Percentiles rank a stretch among this genome's conserved stretches.
phyloP scores from a whole-genome alignment of 345 rosid species.

The Geranium brycei region DNA sequence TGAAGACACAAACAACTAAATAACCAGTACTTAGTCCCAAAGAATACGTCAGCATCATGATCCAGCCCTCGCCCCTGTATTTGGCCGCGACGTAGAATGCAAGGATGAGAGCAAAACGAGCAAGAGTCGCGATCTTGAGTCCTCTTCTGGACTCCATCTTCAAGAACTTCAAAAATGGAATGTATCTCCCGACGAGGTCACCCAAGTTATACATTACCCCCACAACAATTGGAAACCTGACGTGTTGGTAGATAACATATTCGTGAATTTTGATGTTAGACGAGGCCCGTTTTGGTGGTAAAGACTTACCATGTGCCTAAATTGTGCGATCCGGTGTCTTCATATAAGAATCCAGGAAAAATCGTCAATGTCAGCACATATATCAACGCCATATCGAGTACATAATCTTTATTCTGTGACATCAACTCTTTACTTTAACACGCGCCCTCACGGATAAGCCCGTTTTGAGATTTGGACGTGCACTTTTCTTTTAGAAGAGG shows the following conservation, averaged over 20 bases:
- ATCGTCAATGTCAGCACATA: slow-evolving; percentile 55
- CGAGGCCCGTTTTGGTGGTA: not conserved
- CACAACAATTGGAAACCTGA: slow-evolving; percentile 69
- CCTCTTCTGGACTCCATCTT: slow-evolving; percentile 48
- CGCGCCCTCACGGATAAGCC: too few species aligned
- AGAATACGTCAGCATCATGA: slow-evolving; percentile 59
- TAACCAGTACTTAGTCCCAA: slow-evolving; percentile 65
- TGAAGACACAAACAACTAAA: slow-evolving; percentile 62
- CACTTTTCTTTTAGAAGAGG: too few species aligned
- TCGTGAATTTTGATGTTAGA: not conserved
- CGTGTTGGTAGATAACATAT: not conserved
- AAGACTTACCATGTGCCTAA: slow-evolving; percentile 48
- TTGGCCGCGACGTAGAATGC: slow-evolving; percentile 71
- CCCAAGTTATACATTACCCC: slow-evolving; percentile 52
- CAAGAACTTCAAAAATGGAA: slow-evolving; percentile 36
- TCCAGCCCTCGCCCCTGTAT: slow-evolving; percentile 78
- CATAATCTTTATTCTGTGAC: slow-evolving; percentile 45
- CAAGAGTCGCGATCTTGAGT: slow-evolving; percentile 26
- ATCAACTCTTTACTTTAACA: too few species aligned
- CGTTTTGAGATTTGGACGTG: too few species aligned
- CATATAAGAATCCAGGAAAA: slow-evolving; percentile 78
- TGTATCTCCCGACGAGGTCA: slow-evolving; percentile 55
- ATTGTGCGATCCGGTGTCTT: slow-evolving; percentile 64
- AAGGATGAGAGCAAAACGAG: slow-evolving; percentile 46
- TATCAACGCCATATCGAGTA: slow-evolving; percentile 42